Evolutionary conservation across 2,329 filamentous ascomycete species (phyloP), one percentile per base, ranked within the genome.

Genomic region (Didymella lethalis): DNA sequence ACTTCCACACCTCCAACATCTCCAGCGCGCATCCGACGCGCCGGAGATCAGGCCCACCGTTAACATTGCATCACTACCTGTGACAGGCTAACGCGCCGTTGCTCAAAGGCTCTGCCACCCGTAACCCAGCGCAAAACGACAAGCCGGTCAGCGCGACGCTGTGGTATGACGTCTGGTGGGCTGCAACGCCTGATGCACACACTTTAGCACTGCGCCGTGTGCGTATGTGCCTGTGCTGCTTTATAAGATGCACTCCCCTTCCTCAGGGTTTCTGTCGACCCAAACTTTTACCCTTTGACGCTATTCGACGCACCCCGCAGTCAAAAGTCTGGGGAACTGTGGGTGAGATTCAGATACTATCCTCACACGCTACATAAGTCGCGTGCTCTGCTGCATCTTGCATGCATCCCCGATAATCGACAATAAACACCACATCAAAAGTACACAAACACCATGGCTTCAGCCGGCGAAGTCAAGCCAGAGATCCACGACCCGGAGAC

Each of bases 401-500:
- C 38, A 25, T 11, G 23, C 7, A 23, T 5, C 36, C 8, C 11
- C 36, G 11, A 40, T 40, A 20, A 40, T 8, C 11, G 2, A 14
- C 38, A 41, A 1, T 18, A 41, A 20, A 7, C 36, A 25, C 38
- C 14, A 18, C 14, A 16, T n/a, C 12, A n/a, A 3, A n/a, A n/a
- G 2, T 2, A 28, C 14, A 23, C 25, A 32, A 3, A 4, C 45
- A 54, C 18, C 46, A 59, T 59, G 56, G 50, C 56, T 38, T 54
- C 56, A 32, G 50, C 56, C 20, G 51, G 32, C 23, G 50, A 59
- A 26, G 48, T 60, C 14, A 54, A 23, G 36, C 65, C 65, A 12
- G 48, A 62, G 7, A 61, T 67, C 25, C 63, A 69, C 53, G 67
- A 67, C 20, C 31, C 64, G n/a, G 54, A 67, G 5, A 60, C 57